Evolutionary conservation across 441 rosid genomes (phyloP), one percentile per base, ranked within the genome.

Genomic region (Euphorbia corollata): DNA sequence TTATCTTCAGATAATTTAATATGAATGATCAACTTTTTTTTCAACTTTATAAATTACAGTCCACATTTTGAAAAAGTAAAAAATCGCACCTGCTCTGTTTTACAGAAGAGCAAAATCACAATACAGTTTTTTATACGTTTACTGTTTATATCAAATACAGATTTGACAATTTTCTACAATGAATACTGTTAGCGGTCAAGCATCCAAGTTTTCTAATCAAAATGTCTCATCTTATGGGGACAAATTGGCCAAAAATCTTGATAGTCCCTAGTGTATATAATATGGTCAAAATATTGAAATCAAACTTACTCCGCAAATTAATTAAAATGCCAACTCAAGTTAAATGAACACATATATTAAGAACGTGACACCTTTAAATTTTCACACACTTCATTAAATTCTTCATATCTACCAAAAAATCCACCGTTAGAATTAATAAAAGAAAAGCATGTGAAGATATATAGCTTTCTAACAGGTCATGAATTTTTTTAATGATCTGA

Each of bases 361-460:
- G 54, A 50, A 50, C 54, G 54, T 50, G 54, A 50, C 18, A 18
- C 54, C 54, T 50, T 50, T 50, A 15, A 16, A 50, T 50, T 50
- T 50, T 50, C 5, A 16, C 54, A 50, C 54, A 16, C 54, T 50
- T 50, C 54, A 50, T n/a, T 16, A 50, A 50, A 16, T 50, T 6
- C 18, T 50, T 50, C 8, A 41, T 41, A 41, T 36, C 41, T 36
- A 36, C 9, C 41, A 36, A 36, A 22, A 53, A 16, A 16, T 50
- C 54, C 54, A 50, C 54, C 54, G 54, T 50, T 50, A 16, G 20
- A 50, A 48, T 16, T 23, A 50, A 50, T 51, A 2, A 23, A 69
- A 62, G 62, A 8, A 54, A 55, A 64, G 70, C 81, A 77, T 66
- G 76, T 68, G 78, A 61, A 55, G 19, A 39, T 74, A 70, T 24